Base-by-base conservation (phyloP, 768 basidiomycete species). In the Chiua virens region DNA sequence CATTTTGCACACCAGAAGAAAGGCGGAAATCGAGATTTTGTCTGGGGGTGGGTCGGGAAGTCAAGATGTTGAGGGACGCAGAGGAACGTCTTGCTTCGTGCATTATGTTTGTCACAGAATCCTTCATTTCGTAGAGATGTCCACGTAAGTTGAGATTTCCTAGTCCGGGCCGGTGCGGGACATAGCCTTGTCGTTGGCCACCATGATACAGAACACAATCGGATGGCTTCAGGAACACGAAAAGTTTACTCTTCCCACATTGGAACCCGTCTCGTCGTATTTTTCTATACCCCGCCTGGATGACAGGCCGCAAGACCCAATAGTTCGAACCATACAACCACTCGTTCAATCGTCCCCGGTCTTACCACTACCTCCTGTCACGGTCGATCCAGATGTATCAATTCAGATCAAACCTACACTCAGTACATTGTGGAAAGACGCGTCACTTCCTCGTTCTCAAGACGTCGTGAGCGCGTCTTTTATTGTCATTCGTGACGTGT, bases 21-120 rank as follows among this genome's bases (percentile, higher is more conserved):
- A 98, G 69, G 95, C 95, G 4, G 96, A 98, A 69, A 95, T 95
- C 42, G 92, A 98, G 64, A 76, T 89, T 37, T 63, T 91, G 55
- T 28, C 65, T 11, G 47, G 50, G 7, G 42, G 47, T 10, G 41
- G 48, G 30, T 43, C 49, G 7, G 53, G 36, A 41, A 30, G 28
- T 40, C 55, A 45, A 21, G 38, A 13, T 5, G 17, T 8, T 11
- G 56, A 53, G 35, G 54, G 44, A 15, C 42, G 20, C 21, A 54
- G 47, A n/a, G 58, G 58, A 27, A 43, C 55, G 13, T 48, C 61
- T 2, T 30, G 38, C 40, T 59, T 69, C 3, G 56, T 61, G 48
- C 59, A 56, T 46, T 71, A 69, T 45, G n/a, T 71, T 34, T 56
- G 57, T 17, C 65, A 38, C 47, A 63, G 49, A 25, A 61, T 69